Conservation (phyloP, 768 basidiomycete genomes). For the Termitomyces sp. region DNA sequence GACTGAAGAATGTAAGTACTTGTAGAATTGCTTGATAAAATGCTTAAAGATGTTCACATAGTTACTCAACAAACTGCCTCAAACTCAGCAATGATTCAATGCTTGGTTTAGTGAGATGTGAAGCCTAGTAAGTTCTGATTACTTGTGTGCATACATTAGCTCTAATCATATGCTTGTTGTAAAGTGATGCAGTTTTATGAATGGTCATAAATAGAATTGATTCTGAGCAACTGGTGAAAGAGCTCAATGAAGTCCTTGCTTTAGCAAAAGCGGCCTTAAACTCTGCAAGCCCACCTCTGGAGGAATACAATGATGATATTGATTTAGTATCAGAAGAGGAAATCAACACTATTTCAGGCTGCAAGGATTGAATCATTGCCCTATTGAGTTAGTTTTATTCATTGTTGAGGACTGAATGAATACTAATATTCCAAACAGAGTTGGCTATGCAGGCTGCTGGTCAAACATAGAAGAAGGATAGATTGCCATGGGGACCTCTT, state of each 20-base stretch:
- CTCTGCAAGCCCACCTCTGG: not conserved
- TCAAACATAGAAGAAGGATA: not conserved
- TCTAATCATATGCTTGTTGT: not conserved
- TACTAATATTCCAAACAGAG: too few relatives aligned
- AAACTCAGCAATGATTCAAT: not conserved
- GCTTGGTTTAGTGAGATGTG: not conserved
- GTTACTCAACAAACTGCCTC: not conserved
- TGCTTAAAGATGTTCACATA: not conserved
- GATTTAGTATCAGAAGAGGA: not conserved
- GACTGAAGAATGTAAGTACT: not conserved
- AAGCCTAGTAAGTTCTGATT: not conserved
- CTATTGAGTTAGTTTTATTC: not conserved
- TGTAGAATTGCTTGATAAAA: not conserved
- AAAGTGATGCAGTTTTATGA: not conserved
- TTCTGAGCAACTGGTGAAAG: not conserved
- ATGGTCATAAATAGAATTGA: not conserved
- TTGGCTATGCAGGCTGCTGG: not conserved
- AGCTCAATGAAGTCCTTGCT: not conserved
- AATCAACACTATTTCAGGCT: not conserved
- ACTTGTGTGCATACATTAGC: not conserved
- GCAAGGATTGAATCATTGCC: not conserved
- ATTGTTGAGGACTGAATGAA: too few relatives aligned
- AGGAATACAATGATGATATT: not conserved
- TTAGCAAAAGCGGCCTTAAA: not conserved
- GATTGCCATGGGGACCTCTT: not conserved